A percentile compares a stretch with the other conserved stretches of the same genome.
Conservation (phyloP, 768 basidiomycete species). For the Galerina marginata region DNA sequence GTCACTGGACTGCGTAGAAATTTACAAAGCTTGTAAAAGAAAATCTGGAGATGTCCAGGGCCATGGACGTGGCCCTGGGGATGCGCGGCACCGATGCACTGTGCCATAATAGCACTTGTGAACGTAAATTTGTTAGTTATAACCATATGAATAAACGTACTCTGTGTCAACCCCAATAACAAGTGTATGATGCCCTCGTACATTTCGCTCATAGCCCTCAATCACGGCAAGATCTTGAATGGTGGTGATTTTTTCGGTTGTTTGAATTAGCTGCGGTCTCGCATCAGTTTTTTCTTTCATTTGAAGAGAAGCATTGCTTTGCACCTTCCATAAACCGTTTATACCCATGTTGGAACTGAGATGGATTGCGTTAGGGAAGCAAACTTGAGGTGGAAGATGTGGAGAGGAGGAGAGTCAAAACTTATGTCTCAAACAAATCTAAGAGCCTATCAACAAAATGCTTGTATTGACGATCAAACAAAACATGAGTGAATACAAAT, state of each 20-base stretch:
- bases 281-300: no score
- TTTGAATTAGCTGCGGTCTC: no score
- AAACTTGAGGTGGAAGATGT: no score
- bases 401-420: no score
- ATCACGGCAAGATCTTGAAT: not conserved
- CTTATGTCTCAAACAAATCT: no score
- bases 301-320: no score
- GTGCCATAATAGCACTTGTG: conserved; percentile 4
- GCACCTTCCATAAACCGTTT: conserved; percentile 7
- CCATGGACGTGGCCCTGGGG: not conserved
- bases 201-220: not conserved
- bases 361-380: not conserved
- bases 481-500: no score
- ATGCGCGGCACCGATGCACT: conserved; percentile 1
- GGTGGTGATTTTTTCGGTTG: not conserved
- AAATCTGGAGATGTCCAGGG: not conserved
- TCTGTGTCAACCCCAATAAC: conserved; percentile 12
- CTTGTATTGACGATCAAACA: no score
- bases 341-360: conserved; percentile 1
- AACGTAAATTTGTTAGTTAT: not conserved
- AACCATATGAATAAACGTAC: not conserved
- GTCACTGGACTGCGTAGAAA: conserved; percentile 2
- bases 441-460: no score
- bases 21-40: conserved; percentile 11
- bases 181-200: not conserved